Evolutionary conservation across 2,329 filamentous ascomycete genomes (phyloP), one percentile per base, ranked within the genome.

Genomic region (Epichloe aotearoae): DNA sequence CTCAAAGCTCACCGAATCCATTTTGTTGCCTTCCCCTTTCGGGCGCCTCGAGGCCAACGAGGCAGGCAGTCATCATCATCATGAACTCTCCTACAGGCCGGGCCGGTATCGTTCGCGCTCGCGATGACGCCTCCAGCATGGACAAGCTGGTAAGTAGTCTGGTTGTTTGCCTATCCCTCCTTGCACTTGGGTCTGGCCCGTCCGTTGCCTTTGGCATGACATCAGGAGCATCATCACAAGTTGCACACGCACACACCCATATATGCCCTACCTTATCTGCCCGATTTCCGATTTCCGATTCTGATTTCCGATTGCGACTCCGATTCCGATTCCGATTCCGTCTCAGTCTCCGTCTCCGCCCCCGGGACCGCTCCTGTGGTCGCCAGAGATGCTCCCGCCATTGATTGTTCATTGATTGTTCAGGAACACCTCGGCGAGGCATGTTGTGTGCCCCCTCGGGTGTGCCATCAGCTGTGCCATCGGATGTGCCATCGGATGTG

Each of bases 111-210:
- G 73, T 83, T 60, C 70, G 74, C 62, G 72, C 77, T 57, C 63
- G 71, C 55, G 69, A 74, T 48, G 72, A 74, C 65, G 73, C 70
- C 55, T 70, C 69, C 54, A 70, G 65, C 58, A 73, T 82, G 70
- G 76, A 78, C 57, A 76, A 74, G 62, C 69, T 82, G 70, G 79
- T 83, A 73, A 72, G 75, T 70, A n/a, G 20, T 51, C 55, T 33
- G 23, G 11, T 34, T 15, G 23, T 41, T 48, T 40, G 46, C 26
- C 33, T 34, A 26, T 36, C n/a, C 17, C 17, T 42, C 14, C 26
- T 15, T 46, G 52, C 44, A 51, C 52, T 46, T 52, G 52, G 47
- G 50, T 42, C 51, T 43, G 50, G 20, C 19, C 19, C 38, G 26
- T 42, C 20, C 14, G 17, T 42, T 17, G 19, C 20, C 33, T 14